Evolutionary conservation across 1,284 basidiomycete genomes (phyloP).

Genomic region (Rhodotorula sp.): DNA sequence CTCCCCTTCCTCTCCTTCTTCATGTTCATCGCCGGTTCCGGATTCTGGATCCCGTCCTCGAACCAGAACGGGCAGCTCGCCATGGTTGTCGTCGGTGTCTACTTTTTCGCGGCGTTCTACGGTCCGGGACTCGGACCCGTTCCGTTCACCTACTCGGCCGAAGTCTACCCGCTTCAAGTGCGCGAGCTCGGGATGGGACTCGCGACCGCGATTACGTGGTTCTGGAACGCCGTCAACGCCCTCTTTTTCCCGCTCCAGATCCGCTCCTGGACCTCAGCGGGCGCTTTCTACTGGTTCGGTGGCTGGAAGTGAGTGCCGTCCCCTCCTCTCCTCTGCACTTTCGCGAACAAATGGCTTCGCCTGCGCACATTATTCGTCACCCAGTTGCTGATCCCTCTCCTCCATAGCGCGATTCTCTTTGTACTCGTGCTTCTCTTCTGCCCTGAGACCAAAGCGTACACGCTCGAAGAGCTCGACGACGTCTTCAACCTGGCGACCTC

Average conservation of each 20-base stretch:
- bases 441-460: slow-evolving; percentile 36
- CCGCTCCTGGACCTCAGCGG: slow-evolving; percentile 15
- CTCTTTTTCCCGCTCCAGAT: slow-evolving; percentile 8
- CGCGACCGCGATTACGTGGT: slow-evolving; percentile 56
- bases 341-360: background rate
- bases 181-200: slow-evolving; percentile 58
- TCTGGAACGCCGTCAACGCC: slow-evolving; percentile 25
- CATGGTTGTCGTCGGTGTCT: slow-evolving; percentile 28
- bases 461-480: slow-evolving; percentile 65
- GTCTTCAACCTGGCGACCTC: slow-evolving; percentile 58
- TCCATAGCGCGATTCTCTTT: slow-evolving; percentile 37
- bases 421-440: slow-evolving; percentile 43
- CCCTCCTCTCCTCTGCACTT: background rate
- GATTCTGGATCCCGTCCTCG: slow-evolving; percentile 23
- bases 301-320: slow-evolving; percentile 1
- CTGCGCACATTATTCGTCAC: background rate
- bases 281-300: slow-evolving; percentile 46
- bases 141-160: slow-evolving; percentile 52
- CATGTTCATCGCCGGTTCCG: slow-evolving; percentile 39
- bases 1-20: slow-evolving; percentile 53
- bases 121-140: slow-evolving; percentile 48
- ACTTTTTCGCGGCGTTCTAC: slow-evolving; percentile 28
- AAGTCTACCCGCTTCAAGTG: slow-evolving; percentile 55
- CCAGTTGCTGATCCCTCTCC: background rate
- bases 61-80: slow-evolving; percentile 19